Evolutionary conservation across 768 basidiomycete species (phyloP).

Genomic region (Boletus reticuloceps): DNA sequence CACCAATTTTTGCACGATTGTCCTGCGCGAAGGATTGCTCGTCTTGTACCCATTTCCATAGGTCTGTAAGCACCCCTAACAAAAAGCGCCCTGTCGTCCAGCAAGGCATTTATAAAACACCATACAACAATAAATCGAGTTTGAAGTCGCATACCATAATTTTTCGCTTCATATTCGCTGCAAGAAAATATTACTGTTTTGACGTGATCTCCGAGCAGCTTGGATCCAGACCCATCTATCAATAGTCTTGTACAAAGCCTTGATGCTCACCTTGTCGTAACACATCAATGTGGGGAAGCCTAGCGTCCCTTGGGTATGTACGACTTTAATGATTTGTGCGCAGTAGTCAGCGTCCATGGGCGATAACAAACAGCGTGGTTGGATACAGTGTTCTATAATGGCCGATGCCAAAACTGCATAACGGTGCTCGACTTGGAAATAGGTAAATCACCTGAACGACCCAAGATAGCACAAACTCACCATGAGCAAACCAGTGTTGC

Average conservation of each 20-base stretch:
- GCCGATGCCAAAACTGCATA: slow-evolving; percentile 52
- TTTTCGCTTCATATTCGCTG: slow-evolving; percentile 94
- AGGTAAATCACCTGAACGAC: slow-evolving; percentile 6
- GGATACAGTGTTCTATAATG: slow-evolving; percentile 88
- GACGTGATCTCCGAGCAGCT: slow-evolving; percentile 86
- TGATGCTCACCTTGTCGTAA: slow-evolving; percentile 68
- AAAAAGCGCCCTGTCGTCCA: slow-evolving; percentile 75
- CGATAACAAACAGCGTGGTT: slow-evolving; percentile 88
- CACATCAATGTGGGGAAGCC: slow-evolving; percentile 84
- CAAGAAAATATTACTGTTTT: slow-evolving; percentile 87
- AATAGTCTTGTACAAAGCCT: not conserved
- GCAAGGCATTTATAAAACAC: not conserved
- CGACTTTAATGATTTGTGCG: slow-evolving; percentile 82
- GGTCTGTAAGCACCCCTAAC: slow-evolving; percentile 70
- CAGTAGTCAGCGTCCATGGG: slow-evolving; percentile 97
- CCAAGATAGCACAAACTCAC: slow-evolving; percentile 27
- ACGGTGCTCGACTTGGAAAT: slow-evolving; percentile 29
- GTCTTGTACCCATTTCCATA: slow-evolving; percentile 77
- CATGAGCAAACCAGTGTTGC: slow-evolving; percentile 76
- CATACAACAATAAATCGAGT: not conserved
- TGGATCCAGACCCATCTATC: slow-evolving; percentile 1
- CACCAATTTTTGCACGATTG: slow-evolving; percentile 62
- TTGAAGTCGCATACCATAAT: slow-evolving; percentile 63
- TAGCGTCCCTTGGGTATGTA: slow-evolving; percentile 86
- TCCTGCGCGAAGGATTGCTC: slow-evolving; percentile 72